These are phyloP conservation scores for Bacidia rubella DNA, from an alignment of 495 filamentous ascomycete genomes.

Conservation along the genomic window DNA sequence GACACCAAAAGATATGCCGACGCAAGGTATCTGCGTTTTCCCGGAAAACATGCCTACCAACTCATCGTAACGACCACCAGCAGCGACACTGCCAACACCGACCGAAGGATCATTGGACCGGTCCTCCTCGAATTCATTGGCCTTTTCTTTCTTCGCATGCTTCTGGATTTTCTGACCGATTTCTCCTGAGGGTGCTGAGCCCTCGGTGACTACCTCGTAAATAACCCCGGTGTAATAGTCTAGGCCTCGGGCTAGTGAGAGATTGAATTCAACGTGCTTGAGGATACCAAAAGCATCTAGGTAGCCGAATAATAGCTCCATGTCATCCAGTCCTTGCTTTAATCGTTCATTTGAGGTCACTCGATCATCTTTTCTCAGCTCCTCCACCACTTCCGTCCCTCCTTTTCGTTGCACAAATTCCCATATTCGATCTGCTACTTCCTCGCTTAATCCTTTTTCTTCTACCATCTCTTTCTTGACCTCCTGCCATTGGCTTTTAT, in stretches of 20 bases:
- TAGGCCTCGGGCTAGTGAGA: constrained; percentile 70
- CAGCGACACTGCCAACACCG: constrained; percentile 77
- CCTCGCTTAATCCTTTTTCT: constrained; percentile 66
- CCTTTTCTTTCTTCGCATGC: constrained; percentile 45
- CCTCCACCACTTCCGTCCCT: constrained; percentile 51
- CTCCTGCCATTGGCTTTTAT: constrained; percentile 84
- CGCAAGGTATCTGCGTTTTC: constrained; percentile 77
- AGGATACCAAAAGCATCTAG: constrained; percentile 60
- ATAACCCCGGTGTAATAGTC: constrained; percentile 95
- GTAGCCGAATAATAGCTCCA: constrained; percentile 70
- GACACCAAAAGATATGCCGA: constrained; percentile 88
- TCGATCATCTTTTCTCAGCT: constrained; percentile 46
- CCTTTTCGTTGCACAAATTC: constrained; percentile 62
- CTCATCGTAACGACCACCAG: constrained; percentile 86
- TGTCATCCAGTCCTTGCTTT: constrained; percentile 66
- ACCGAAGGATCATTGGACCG: constrained; percentile 68
- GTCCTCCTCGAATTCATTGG: constrained; percentile 55
- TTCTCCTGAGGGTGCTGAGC: constrained; percentile 48
- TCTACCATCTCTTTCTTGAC: constrained; percentile 87
- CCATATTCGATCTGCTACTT: constrained; percentile 74
- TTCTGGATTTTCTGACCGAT: constrained; percentile 33
- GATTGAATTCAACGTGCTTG: constrained; percentile 64
- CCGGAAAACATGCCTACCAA: constrained; percentile 84
- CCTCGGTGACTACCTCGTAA: constrained; percentile 81
- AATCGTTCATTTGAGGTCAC: constrained; percentile 55